Conservation (phyloP, 345 rosid genomes). For the Salix viminalis region DNA sequence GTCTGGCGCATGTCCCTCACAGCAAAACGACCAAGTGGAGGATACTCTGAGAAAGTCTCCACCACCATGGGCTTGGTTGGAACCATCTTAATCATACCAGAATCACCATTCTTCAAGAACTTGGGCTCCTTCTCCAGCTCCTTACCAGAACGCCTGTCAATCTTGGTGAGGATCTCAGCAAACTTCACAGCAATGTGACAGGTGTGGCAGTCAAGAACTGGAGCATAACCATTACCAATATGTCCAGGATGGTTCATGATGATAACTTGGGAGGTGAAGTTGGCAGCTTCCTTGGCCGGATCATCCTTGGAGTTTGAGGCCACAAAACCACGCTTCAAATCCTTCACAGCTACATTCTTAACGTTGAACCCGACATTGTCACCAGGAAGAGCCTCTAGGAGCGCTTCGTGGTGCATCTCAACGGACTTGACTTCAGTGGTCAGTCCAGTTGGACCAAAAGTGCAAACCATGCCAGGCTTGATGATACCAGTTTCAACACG, state of each 20-base stretch:
- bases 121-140: conserved; percentile 86
- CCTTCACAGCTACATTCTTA: conserved; percentile 83
- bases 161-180: conserved; percentile 61
- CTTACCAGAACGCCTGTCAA: conserved; percentile 74
- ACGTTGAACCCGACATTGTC: conserved; percentile 83
- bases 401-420: conserved; percentile 93
- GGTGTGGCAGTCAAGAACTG: conserved; percentile 82
- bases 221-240: conserved; percentile 85
- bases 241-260: conserved; percentile 97
- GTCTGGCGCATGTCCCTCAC: conserved; percentile 95
- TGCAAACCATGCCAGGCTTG: conserved; percentile 79
- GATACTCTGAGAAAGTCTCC: conserved; percentile 72
- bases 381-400: conserved; percentile 70
- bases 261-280: conserved; percentile 77
- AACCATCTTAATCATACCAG: conserved; percentile 76
- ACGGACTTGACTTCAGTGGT: conserved; percentile 87
- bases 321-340: conserved; percentile 73
- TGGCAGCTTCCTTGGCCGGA: conserved; percentile 75
- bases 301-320: conserved; percentile 91
- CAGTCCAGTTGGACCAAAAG: conserved; percentile 69
- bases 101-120: conserved; percentile 80
- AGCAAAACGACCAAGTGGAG: conserved; percentile 85
- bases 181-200: conserved; percentile 82
- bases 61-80: conserved; percentile 95
- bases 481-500: conserved; percentile 58